Base-by-base conservation (phyloP, 495 filamentous ascomycete species). In the Xylona heveae region DNA sequence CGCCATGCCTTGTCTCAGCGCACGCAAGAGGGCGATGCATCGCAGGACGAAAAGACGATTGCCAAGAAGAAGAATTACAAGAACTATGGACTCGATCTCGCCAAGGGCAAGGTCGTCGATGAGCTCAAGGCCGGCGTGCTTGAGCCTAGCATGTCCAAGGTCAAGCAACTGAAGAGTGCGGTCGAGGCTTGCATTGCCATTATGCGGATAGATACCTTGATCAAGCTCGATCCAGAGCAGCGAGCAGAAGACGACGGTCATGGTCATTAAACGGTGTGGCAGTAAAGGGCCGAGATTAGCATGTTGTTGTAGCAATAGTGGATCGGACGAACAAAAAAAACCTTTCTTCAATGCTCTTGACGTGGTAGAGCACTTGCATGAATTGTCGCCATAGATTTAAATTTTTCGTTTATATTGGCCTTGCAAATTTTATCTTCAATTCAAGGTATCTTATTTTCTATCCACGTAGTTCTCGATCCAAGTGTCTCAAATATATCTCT, bases 131-230 rank as follows among this genome's bases (percentile, higher is more conserved):
- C 78, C 10, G 88, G 88, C 45, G 84, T 95, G 48, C 47, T 95
- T 50, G 88, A 99, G 60, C 88, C 88, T 19, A 85, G 77, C 54
- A 85, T 99, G 66, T 93, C 85, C 65, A 99, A 99, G 67, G 66
- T 99, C 43, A 76, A 81, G 59, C 85, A 93, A 62, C 59, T 99
- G 43, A 99, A 99, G 75, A 83, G 76, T 61, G 90, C 90, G 31
- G 88, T 95, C 33, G 88, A 99, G 61, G 88, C 88, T 37, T 95
- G 90, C 54, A 93, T 99, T 56, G 75, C 83, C 46, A 93, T 99
- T 50, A 94, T 99, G 90, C 31, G 88, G 46, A 99, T 99, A 48
- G 88, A 99, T 61, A 99, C 88, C 39, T 66, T 99, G 58, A 95
- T 99, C 54, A 92, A 91, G 61, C 57, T 99, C 55, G 88, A 99